Conservation (phyloP, 2,329 filamentous ascomycete species). For the Saccharata proteae region DNA sequence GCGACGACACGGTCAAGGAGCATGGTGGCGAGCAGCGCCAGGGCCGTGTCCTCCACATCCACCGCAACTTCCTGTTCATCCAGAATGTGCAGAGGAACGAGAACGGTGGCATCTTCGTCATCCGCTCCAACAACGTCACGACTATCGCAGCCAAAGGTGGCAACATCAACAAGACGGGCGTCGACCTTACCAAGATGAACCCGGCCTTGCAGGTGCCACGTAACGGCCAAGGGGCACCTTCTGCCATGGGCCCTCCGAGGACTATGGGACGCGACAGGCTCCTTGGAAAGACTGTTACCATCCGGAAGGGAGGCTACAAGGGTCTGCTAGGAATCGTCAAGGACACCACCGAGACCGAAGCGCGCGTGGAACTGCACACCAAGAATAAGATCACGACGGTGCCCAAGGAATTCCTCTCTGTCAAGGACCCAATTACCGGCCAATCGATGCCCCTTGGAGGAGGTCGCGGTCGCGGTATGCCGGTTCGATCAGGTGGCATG, state of each 20-base stretch:
- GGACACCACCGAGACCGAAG: conserved; percentile 75
- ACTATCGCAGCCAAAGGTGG: conserved; percentile 93
- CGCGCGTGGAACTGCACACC: conserved; percentile 84
- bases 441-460: conserved; percentile 59
- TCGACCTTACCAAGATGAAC: conserved; percentile 85
- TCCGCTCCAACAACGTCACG: conserved; percentile 70
- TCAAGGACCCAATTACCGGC: conserved; percentile 72
- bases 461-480: conserved; percentile 25
- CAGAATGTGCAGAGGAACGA: conserved; percentile 75
- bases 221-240: conserved; percentile 25
- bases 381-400: conserved; percentile 87
- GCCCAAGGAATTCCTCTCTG: conserved; percentile 65
- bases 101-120: conserved; percentile 83
- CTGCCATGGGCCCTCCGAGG: conserved; percentile 58
- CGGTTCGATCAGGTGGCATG: conserved; percentile 15
- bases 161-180: conserved; percentile 56
- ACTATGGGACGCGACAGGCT: conserved; percentile 66
- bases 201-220: conserved; percentile 73
- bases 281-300: conserved; percentile 82
- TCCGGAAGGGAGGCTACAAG: conserved; percentile 81
- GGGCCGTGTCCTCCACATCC: conserved; percentile 86
- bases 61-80: conserved; percentile 83
- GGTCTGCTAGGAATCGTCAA: conserved; percentile 91
- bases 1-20: conserved; percentile 88
- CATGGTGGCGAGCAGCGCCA: conserved; percentile 71